Percentiles rank a stretch among this genome's conserved stretches.
phyloP scores from a whole-genome alignment of 352 stramenopile species.

The Globisporangium radiosum region DNA sequence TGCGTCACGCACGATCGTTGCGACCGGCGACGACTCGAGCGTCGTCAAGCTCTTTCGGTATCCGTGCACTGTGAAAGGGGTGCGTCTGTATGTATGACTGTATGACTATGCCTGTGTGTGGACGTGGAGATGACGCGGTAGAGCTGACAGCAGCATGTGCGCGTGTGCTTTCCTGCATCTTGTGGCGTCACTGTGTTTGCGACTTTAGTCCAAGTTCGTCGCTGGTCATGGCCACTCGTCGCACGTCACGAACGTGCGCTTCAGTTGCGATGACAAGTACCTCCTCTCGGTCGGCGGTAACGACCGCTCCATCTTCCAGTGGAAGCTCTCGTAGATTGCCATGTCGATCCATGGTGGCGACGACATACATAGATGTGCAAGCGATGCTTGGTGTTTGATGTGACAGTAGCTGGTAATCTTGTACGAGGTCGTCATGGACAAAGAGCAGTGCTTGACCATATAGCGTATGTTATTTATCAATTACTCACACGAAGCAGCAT shows the following conservation, averaged over 20 bases:
- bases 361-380: too few relatives aligned
- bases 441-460: too few relatives aligned
- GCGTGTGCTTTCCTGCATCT: too few relatives aligned
- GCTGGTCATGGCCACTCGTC: conserved; percentile 62
- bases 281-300: conserved; percentile 78
- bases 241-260: conserved; percentile 78
- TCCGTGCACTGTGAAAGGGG: conserved; percentile 64
- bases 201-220: conserved; percentile 38
- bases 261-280: conserved; percentile 79
- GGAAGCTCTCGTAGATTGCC: conserved; percentile 34
- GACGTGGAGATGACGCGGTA: too few relatives aligned
- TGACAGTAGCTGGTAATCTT: too few relatives aligned
- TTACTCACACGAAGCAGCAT: too few relatives aligned
- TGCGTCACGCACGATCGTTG: conserved; percentile 57
- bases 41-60: conserved; percentile 87
- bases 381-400: too few relatives aligned
- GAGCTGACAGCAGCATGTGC: too few relatives aligned
- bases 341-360: too few relatives aligned
- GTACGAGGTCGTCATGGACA: too few relatives aligned
- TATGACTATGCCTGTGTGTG: background rate
- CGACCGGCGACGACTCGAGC: conserved; percentile 73
- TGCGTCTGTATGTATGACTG: conserved; percentile 13
- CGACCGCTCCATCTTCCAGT: conserved; percentile 85
- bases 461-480: too few relatives aligned
- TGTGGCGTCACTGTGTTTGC: too few relatives aligned